Conservation (phyloP, 306 rosid species). For the Lathyrus tuberosus region DNA sequence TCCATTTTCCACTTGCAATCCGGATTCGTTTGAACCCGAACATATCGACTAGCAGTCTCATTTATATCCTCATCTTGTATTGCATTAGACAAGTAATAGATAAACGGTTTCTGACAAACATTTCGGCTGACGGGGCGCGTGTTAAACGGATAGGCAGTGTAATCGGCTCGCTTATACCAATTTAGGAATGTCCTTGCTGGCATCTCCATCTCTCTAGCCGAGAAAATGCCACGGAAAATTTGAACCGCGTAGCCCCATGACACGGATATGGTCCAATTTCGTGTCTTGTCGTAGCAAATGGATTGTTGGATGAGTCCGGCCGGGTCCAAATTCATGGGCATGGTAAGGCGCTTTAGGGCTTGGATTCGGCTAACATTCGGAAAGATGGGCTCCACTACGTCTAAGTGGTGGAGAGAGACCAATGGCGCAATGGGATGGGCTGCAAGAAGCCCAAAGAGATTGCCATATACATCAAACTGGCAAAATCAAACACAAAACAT, state of each 20-base stretch:
- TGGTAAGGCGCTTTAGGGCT: slow-evolving; percentile 53
- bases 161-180: slow-evolving; percentile 61
- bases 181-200: slow-evolving; percentile 69
- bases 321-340: slow-evolving; percentile 61
- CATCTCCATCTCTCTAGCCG: slow-evolving; percentile 64
- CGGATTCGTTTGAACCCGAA: slow-evolving; percentile 23
- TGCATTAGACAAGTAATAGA: slow-evolving; percentile 51
- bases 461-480: slow-evolving; percentile 77
- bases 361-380: slow-evolving; percentile 52
- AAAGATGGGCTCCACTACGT: slow-evolving; percentile 70
- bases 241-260: slow-evolving; percentile 83
- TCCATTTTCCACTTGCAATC: slow-evolving; percentile 63
- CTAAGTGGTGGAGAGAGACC: slow-evolving; percentile 79
- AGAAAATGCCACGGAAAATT: slow-evolving; percentile 60
- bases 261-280: slow-evolving; percentile 66
- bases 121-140: slow-evolving; percentile 52
- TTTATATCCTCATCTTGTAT: background rate
- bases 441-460: slow-evolving; percentile 69
- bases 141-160: slow-evolving; percentile 57
- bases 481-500: slow-evolving; percentile 5
- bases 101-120: slow-evolving; percentile 60
- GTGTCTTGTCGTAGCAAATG: slow-evolving; percentile 65
- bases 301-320: slow-evolving; percentile 71
- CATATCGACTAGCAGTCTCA: slow-evolving; percentile 48
- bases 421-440: slow-evolving; percentile 74